These are phyloP conservation scores for Phytophthora pseudosyringae DNA, from an alignment of 352 stramenopile genomes.

Conservation along the genomic window DNA sequence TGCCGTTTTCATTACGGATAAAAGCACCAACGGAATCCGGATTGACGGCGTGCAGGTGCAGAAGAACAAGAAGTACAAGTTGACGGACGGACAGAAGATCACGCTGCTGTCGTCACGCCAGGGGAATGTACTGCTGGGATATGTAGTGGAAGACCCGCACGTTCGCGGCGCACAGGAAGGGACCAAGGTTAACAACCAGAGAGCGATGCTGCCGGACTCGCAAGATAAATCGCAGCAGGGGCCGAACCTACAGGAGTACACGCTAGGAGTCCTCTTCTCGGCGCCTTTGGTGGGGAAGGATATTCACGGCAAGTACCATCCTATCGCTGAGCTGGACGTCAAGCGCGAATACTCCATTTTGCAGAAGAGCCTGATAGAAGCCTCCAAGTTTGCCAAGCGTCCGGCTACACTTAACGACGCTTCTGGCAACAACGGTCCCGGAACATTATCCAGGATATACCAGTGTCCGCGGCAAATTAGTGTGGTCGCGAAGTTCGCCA, in stretches of 20 bases:
- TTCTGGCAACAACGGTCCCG: slow-evolving; percentile 18
- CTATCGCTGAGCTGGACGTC: slow-evolving; percentile 90
- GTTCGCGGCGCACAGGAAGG: slow-evolving; percentile 48
- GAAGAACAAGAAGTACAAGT: slow-evolving; percentile 55
- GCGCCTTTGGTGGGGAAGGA: slow-evolving; percentile 93
- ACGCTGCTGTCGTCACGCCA: slow-evolving; percentile 71
- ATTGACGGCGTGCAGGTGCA: slow-evolving; percentile 64
- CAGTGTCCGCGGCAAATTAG: slow-evolving; percentile 86
- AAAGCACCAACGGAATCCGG: slow-evolving; percentile 74
- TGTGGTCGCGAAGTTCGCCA: slow-evolving; percentile 94
- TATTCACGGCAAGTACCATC: slow-evolving; percentile 87
- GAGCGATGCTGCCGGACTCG: slow-evolving; percentile 29
- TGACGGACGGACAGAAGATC: slow-evolving; percentile 73
- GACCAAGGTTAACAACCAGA: slow-evolving; percentile 20
- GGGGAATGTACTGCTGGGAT: slow-evolving; percentile 69
- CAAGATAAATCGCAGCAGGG: slow-evolving; percentile 62
- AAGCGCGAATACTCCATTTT: slow-evolving; percentile 83
- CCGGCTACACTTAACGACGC: slow-evolving; percentile 22
- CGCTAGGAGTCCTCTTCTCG: slow-evolving; percentile 94
- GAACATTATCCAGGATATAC: slow-evolving; percentile 46
- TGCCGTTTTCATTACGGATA: slow-evolving; percentile 70
- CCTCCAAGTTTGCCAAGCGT: slow-evolving; percentile 67
- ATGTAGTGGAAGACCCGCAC: slow-evolving; percentile 80
- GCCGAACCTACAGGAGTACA: slow-evolving; percentile 77
- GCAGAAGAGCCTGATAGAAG: slow-evolving; percentile 79